These are phyloP conservation scores for Croton laevigatus DNA, from an alignment of 441 rosid genomes.

Conservation along the genomic window DNA sequence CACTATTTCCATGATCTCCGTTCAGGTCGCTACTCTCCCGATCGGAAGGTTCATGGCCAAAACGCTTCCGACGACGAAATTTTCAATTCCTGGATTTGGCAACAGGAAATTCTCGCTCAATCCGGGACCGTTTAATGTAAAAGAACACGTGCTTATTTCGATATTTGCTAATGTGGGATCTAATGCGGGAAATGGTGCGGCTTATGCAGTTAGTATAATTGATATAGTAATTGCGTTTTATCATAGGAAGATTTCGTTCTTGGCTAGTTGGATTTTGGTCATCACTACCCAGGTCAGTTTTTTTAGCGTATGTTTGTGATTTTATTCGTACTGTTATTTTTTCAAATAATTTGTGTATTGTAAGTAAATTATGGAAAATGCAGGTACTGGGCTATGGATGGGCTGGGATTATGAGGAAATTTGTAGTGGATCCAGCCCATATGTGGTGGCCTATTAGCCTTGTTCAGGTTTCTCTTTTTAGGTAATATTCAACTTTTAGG, in stretches of 20 bases:
- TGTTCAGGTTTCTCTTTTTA: slow-evolving; percentile 34
- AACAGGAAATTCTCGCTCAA: slow-evolving; percentile 50
- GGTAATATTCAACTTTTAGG: neutral
- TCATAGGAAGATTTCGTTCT: slow-evolving; percentile 43
- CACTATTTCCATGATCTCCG: slow-evolving; percentile 51
- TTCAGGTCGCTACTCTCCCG: slow-evolving; percentile 67
- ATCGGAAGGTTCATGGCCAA: slow-evolving; percentile 60
- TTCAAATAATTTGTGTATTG: no score
- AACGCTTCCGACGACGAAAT: slow-evolving; percentile 45
- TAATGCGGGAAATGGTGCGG: slow-evolving; percentile 48
- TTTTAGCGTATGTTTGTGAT: neutral
- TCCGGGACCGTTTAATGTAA: slow-evolving; percentile 74
- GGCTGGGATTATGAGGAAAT: slow-evolving; percentile 41
- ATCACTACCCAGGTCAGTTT: slow-evolving; percentile 61
- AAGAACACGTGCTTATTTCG: slow-evolving; percentile 73
- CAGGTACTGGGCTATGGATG: slow-evolving; percentile 36
- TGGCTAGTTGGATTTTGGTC: slow-evolving; percentile 63
- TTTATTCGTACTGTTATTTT: neutral
- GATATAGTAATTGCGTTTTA: slow-evolving; percentile 63
- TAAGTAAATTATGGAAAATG: neutral
- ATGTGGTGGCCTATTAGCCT: slow-evolving; percentile 42
- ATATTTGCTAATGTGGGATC: slow-evolving; percentile 77
- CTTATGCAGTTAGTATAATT: slow-evolving; percentile 67
- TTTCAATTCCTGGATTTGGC: slow-evolving; percentile 42
- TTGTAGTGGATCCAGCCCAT: slow-evolving; percentile 41